Evolutionary conservation across 202 grass and related monocot genomes (phyloP).

Genomic region (Setaria italica): DNA sequence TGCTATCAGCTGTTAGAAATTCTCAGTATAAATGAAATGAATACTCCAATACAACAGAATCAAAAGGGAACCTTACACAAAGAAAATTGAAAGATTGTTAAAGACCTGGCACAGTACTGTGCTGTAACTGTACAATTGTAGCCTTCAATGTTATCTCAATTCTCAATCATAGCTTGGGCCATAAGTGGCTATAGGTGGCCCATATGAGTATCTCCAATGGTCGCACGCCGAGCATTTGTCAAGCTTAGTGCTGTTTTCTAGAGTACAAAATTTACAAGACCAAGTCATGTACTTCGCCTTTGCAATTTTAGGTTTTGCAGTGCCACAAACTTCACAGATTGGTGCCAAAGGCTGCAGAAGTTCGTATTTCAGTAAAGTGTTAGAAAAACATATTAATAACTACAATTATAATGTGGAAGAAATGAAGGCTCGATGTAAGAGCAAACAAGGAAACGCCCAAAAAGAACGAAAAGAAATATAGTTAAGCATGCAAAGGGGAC

Average conservation of each 20-base stretch:
- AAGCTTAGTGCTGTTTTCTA: constrained; percentile 74
- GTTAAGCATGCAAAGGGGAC: neutral
- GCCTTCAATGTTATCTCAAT: constrained; percentile 41
- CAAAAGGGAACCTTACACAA: neutral
- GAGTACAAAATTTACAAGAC: constrained; percentile 96
- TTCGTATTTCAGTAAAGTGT: constrained; percentile 37
- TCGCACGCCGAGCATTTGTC: constrained; percentile 88
- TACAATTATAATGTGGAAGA: neutral
- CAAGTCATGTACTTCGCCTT: constrained; percentile 71
- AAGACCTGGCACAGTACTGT: neutral
- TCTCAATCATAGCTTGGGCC: constrained; percentile 60
- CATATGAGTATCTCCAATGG: constrained; percentile 92
- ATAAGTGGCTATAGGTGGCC: constrained; percentile 54
- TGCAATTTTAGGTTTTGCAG: constrained; percentile 67
- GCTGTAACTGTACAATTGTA: constrained; percentile 32
- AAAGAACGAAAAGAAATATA: neutral
- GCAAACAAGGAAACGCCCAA: neutral
- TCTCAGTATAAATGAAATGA: neutral
- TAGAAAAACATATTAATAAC: constrained; percentile 20
- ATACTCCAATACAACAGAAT: neutral
- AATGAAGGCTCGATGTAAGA: neutral
- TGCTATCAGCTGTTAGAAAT: neutral
- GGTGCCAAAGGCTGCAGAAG: constrained; percentile 68
- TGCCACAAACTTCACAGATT: constrained; percentile 88
- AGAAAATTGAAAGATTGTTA: neutral